Conservation (phyloP, 768 basidiomycete species). For the Amanita fuliginea region DNA sequence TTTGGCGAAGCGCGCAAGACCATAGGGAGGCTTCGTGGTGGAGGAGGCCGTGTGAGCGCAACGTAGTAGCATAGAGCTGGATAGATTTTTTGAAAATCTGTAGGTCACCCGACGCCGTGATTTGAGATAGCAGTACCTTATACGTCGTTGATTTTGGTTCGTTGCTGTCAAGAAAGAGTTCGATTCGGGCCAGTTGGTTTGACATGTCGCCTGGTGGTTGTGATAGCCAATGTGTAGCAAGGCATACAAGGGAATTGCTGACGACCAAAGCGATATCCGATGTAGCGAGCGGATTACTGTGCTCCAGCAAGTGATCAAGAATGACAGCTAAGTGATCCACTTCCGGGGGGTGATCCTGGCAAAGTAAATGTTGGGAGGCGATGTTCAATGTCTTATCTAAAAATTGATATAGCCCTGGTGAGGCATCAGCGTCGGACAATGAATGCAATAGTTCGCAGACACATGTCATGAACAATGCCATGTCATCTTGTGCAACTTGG, state of each 20-base stretch:
- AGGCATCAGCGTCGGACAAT: slow-evolving; percentile 16
- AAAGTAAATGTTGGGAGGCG: not conserved
- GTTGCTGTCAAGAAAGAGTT: slow-evolving; percentile 7
- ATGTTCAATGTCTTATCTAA: not conserved
- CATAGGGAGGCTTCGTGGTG: slow-evolving; percentile 40
- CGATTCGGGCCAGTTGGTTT: not conserved
- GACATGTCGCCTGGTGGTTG: not conserved
- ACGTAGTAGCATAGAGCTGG: slow-evolving; percentile 15
- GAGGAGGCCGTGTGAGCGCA: slow-evolving; percentile 24
- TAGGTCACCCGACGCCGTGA: slow-evolving; percentile 9
- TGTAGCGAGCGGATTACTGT: not conserved
- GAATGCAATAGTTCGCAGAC: not conserved
- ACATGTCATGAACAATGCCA: slow-evolving; percentile 1
- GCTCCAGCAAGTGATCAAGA: not conserved
- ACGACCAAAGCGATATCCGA: not conserved
- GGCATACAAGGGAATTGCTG: not conserved
- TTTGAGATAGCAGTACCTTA: slow-evolving; percentile 9
- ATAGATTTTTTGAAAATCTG: slow-evolving; percentile 9
- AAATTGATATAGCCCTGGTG: not conserved
- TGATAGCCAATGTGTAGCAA: slow-evolving; percentile 7
- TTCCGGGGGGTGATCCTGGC: not conserved
- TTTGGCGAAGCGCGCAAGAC: slow-evolving; percentile 35
- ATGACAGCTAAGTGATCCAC: not conserved
- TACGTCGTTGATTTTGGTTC: slow-evolving; percentile 16
- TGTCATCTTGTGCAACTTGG: not conserved